Base-by-base conservation (phyloP, 169 alveolate species). In the Plasmodium adleri region DNA sequence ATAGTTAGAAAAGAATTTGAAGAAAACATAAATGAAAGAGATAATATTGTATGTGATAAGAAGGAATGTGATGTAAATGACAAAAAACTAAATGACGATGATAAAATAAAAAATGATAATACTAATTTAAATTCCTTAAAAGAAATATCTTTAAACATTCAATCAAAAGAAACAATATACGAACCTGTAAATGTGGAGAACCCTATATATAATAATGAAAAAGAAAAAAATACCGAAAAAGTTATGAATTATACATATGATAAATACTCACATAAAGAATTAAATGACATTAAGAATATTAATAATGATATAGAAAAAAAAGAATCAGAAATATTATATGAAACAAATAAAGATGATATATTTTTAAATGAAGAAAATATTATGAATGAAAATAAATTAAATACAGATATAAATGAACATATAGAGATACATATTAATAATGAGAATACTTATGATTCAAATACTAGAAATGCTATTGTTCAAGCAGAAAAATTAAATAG, bases 401-500 rank as follows among this genome's bases (percentile, higher is more conserved):
- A 56, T 13, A 22, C 17, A 6, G 10, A 56, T 56, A 56, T 56
- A 56, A 17, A 17, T 15, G 22, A 56, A 6, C 15, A 56, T 17
- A 56, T 56, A 5, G 64, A 56, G 7, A 56, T 56, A 13, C 47
- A 39, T 39, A 39, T 39, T 39, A 39, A 39, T 39, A 56, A 73
- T 54, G 72, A 52, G 12, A 39, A 20, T 52, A 20, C 6, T 22
- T 4, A 24, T 24, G 12, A 10, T 24, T 68, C 24, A 7, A 58
- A 73, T 73, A 28, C 26, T 66, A 59, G 28, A 50, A 78, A 78
- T 15, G 58, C 64, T 58, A 60, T 22, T 64, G 54, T 66, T 13
- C 78, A 78, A 47, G 89, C 89, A 13, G 89, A 78, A 64, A 78
- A 64, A 78, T 71, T 78, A 43, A 78, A 78, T 52, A 67, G 67